phyloP scores from a whole-genome alignment of 108 stramenopile species.

The Pseudonitzschia pungens region DNA sequence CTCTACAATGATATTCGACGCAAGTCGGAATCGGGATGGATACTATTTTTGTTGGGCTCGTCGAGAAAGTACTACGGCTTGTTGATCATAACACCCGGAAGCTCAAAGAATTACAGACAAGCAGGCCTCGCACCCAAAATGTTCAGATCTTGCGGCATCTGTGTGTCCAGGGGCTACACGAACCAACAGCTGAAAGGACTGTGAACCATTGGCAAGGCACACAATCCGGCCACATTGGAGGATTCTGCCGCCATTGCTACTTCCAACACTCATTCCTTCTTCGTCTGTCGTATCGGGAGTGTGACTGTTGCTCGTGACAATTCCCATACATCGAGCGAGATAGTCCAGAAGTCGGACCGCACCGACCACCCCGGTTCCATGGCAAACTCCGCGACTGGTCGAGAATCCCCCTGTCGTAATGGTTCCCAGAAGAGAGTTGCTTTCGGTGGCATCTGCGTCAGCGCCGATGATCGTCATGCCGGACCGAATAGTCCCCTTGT shows the following conservation, averaged over 20 bases:
- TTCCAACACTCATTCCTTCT: not conserved
- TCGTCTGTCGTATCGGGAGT: not conserved
- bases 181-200: conserved; percentile 18
- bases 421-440: conserved; percentile 38
- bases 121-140: not conserved
- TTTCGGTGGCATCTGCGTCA: not conserved
- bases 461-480: conserved; percentile 28
- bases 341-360: conserved; percentile 52
- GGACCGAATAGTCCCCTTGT: conserved; percentile 47
- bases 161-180: not conserved
- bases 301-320: not conserved
- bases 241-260: not conserved
- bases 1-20: too few species aligned
- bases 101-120: not conserved
- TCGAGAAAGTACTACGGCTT: not conserved
- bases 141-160: not conserved
- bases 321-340: not conserved
- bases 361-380: conserved; percentile 72
- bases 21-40: conserved; percentile 8
- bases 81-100: not conserved
- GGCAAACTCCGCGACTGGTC: conserved; percentile 50
- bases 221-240: conserved; percentile 21
- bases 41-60: not conserved
- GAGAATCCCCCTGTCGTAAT: conserved; percentile 65
- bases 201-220: conserved; percentile 15